phyloP scores from a whole-genome alignment of 257 asterid species.

The Penstemon davidsonii region DNA sequence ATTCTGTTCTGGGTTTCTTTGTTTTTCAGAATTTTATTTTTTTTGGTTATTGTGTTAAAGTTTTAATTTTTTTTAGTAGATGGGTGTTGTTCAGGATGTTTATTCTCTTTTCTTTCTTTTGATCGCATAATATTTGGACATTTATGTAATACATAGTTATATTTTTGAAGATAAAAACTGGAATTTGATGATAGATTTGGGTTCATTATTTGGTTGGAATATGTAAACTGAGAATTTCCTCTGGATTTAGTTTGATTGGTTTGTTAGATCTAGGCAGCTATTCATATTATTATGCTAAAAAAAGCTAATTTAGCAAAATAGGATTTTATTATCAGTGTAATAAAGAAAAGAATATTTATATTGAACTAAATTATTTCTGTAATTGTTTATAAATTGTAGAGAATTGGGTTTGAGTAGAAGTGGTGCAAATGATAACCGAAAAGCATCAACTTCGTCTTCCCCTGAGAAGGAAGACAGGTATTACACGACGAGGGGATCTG shows the following conservation, averaged over 20 bases:
- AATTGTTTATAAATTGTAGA: constrained; percentile 37
- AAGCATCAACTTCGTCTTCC: constrained; percentile 53
- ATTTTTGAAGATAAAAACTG: background rate
- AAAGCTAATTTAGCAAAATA: constrained; percentile 16
- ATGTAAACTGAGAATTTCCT: background rate
- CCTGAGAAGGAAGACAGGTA: constrained; percentile 89
- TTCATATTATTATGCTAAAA: constrained; percentile 1
- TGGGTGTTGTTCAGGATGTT: constrained; percentile 1
- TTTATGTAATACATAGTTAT: background rate
- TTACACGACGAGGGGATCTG: constrained; percentile 76
- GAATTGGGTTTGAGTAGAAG: constrained; percentile 66
- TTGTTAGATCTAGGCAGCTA: constrained; percentile 33
- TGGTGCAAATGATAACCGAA: constrained; percentile 46
- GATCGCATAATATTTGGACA: background rate
- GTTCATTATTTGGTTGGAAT: constrained; percentile 6
- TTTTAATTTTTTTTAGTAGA: constrained; percentile 13
- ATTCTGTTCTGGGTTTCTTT: background rate
- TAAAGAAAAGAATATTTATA: constrained; percentile 14
- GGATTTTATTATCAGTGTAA: background rate
- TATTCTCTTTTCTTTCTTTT: background rate
- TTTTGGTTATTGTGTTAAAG: background rate
- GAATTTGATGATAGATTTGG: constrained; percentile 16
- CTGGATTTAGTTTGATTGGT: constrained; percentile 28
- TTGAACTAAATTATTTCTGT: constrained; percentile 1
- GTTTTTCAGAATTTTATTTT: background rate